These are phyloP conservation scores for Hortaea werneckii DNA, from an alignment of 2,329 filamentous ascomycete genomes.

Conservation along the genomic window DNA sequence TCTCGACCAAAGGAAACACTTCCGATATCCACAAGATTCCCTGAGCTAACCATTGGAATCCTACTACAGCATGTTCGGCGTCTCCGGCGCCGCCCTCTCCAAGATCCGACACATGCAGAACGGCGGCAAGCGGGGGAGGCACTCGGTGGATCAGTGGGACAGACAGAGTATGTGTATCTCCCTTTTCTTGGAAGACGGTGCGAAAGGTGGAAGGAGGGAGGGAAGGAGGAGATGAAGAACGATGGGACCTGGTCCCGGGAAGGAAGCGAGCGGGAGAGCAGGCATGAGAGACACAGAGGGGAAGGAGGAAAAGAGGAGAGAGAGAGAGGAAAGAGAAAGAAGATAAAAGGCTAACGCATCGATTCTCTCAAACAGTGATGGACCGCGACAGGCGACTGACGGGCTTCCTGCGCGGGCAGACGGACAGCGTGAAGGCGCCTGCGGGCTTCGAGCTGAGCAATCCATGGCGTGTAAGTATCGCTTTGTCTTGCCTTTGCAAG, in stretches of 20 bases:
- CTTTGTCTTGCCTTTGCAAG: background rate
- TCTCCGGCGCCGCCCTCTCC: conserved; percentile 49
- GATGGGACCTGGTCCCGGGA: background rate
- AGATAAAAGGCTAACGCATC: no score
- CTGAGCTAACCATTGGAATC: no score
- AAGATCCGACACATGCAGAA: conserved; percentile 51
- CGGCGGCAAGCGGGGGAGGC: conserved; percentile 51
- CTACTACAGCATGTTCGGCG: conserved; percentile 40
- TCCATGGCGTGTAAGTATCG: conserved; percentile 51
- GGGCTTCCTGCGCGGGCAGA: conserved; percentile 51
- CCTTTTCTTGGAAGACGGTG: no score
- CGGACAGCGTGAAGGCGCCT: conserved; percentile 48
- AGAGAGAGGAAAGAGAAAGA: no score
- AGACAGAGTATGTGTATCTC: conserved; percentile 41
- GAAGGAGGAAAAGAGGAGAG: no score
- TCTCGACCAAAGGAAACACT: background rate
- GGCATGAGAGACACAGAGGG: no score
- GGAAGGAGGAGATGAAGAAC: background rate
- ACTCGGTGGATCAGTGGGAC: conserved; percentile 54
- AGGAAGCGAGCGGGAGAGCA: no score
- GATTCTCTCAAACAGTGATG: no score
- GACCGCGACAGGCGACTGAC: conserved; percentile 54
- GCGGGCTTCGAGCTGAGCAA: conserved; percentile 57
- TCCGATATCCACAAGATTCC: no score
- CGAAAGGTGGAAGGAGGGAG: background rate